Evolutionary conservation across 2,329 filamentous ascomycete genomes (phyloP), one percentile per base, ranked within the genome.

Genomic region (Cladosporium sp.): DNA sequence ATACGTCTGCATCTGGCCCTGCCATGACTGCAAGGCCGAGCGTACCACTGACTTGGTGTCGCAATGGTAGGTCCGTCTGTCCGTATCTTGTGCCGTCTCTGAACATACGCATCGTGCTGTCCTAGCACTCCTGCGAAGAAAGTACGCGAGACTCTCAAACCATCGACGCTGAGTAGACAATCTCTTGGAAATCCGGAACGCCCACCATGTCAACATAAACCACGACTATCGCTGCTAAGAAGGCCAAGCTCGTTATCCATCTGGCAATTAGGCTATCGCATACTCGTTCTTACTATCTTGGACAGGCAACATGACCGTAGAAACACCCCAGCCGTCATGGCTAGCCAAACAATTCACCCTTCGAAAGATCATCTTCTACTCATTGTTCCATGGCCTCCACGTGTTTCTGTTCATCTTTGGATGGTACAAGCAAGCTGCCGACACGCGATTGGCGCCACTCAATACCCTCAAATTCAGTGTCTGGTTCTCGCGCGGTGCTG

Each of bases 401-500:
- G 62, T 75, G 38, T 61, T 61, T 55, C 58, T 75, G 51, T 75
- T 75, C 69, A 66, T 72, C 45, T 56, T 71, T 20, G 73, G 73
- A 56, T 75, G 73, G 73, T 73, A 69, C 43, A 88, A 94, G 68
- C 94, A 99, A 80, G 80, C 75, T 0, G 66, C 72, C 5, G 88
- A 96, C 70, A 62, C 72, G 9, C 84, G 84, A 59, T 80, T 99
- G 28, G 87, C 88, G 5, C 84, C 83, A 42, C 82, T 99, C 49
- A 99, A 99, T 75, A 83, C 78, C 0, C 84, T 99, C 51, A 81
- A 82, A 57, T 97, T 83, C 76, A 97, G 93, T 3, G 94, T 99
- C 58, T 99, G 93, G 93, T 84, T 97, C 60, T 97, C 94, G 28
- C 86, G 94, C 81, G 94, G 93, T 72, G 93, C 94, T 55, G 94